These are phyloP conservation scores for Coniosporium tulheliwenetii DNA, from an alignment of 2,329 filamentous ascomycete species.

Conservation along the genomic window DNA sequence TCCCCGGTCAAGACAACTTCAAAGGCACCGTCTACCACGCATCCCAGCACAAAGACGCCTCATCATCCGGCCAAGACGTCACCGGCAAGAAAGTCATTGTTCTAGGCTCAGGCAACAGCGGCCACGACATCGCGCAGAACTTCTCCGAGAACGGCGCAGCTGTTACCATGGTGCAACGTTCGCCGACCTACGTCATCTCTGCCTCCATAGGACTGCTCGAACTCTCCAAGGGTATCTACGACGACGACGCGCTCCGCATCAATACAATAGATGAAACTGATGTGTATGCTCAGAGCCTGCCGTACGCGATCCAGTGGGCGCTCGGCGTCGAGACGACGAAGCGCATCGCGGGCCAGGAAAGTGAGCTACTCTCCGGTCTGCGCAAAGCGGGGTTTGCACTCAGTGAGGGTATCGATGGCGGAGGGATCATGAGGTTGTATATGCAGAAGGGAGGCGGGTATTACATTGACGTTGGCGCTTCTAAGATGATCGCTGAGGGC, in stretches of 20 bases:
- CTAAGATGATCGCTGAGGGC: conserved; percentile 44
- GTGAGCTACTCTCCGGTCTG: conserved; percentile 28
- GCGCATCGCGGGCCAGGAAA: conserved; percentile 20
- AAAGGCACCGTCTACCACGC: conserved; percentile 43
- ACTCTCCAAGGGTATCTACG: conserved; percentile 28
- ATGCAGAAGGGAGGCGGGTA: conserved; percentile 52
- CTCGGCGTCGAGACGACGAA: conserved; percentile 33
- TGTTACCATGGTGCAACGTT: conserved; percentile 56
- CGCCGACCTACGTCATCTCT: conserved; percentile 47
- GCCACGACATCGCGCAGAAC: conserved; percentile 35
- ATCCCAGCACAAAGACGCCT: conserved; percentile 18
- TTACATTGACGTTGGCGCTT: conserved; percentile 54
- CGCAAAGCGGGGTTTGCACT: conserved; percentile 43
- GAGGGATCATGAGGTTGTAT: conserved; percentile 47
- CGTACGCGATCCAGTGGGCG: conserved; percentile 44
- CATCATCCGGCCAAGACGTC: conserved; percentile 34
- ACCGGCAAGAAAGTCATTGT: conserved; percentile 30
- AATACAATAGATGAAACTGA: conserved; percentile 48
- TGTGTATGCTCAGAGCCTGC: conserved; percentile 40
- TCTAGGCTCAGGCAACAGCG: conserved; percentile 33
- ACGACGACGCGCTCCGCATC: conserved; percentile 22
- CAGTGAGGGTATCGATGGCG: conserved; percentile 40
- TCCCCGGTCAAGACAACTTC: conserved; percentile 37
- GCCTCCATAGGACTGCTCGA: conserved; percentile 38
- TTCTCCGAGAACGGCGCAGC: conserved; percentile 46